Base-by-base conservation (phyloP, 495 filamentous ascomycete species). In the Beverwykella pulmonaria region DNA sequence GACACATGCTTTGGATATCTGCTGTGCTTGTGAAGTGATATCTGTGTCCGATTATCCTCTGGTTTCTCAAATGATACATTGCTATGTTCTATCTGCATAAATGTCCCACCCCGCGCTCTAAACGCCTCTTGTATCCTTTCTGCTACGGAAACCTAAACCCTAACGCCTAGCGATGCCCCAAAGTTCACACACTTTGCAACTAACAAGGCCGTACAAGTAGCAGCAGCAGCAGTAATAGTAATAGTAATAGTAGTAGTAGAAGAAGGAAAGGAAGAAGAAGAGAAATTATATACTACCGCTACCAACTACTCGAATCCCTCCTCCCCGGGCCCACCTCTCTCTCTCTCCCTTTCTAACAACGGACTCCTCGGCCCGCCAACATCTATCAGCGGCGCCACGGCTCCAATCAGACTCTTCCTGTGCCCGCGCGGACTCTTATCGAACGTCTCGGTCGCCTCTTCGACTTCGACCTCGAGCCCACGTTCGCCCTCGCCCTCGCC, bases 351-450 rank as follows among this genome's bases (percentile, higher is more conserved):
- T 46, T 59, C 61, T 12, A 48, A 23, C 59, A 47, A 26, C 26
- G 69, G 69, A 41, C 65, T 65, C 57, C 59, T 17, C n/a, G 65
- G 60, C 22, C 65, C 65, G 20, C 65, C 65, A 9, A 60, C 46
- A 32, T 74, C 70, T 55, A 74, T 48, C n/a, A 29, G 58, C 53
- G 69, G 54, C 34, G 65, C 48, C 2, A 58, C 67, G 30, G 39
- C 68, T 0, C 73, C 65, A 55, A 73, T 72, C 23, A 76, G 20
- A 34, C 69, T 74, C 70, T 76, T 76, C 25, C 75, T 52, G 59
- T 77, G 75, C 6, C 46, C 59, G 7, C 66, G 36, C 2, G 66
- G 70, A 26, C 53, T 59, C 22, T 19, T 59, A 36, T 72, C 63
- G n/a, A 72, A 46, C 12, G 65, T 72, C 56, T 72, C 70, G 2